Evolutionary conservation across 2,329 filamentous ascomycete species (phyloP).

Genomic region (Epichloe sibirici): DNA sequence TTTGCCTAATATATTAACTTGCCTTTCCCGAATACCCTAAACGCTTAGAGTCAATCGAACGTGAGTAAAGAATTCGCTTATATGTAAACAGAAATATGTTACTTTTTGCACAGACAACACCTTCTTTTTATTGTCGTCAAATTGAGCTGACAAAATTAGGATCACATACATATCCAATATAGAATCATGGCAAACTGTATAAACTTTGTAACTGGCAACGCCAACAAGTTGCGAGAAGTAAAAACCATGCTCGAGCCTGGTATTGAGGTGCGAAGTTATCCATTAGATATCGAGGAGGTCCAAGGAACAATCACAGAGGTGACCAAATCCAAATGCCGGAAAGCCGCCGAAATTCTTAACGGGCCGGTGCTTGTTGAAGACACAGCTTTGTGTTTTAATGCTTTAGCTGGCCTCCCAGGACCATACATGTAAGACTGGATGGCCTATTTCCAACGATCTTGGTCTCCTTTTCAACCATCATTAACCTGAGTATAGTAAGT

Average conservation of each 20-base stretch:
- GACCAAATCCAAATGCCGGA: constrained; percentile 72
- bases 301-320: constrained; percentile 91
- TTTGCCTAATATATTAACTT: background rate
- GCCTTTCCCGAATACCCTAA: background rate
- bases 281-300: constrained; percentile 74
- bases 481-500: constrained; percentile 52
- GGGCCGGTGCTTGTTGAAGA: constrained; percentile 93
- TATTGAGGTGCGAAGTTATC: constrained; percentile 61
- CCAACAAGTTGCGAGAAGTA: constrained; percentile 86
- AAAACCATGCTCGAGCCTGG: constrained; percentile 68
- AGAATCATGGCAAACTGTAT: constrained; percentile 35
- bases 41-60: background rate
- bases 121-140: background rate
- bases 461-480: constrained; percentile 10
- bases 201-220: constrained; percentile 95
- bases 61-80: background rate
- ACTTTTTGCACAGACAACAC: background rate
- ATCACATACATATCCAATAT: background rate
- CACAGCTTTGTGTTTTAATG: constrained; percentile 86
- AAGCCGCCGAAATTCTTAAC: constrained; percentile 66
- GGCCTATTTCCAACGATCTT: background rate
- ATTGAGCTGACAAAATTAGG: background rate
- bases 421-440: constrained; percentile 69
- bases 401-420: constrained; percentile 80
- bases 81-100: background rate